Percentiles rank a stretch among this genome's conserved stretches.
Conservation (phyloP, 192 early-diverging fungal genomes). For the Entomortierella parvispora region DNA sequence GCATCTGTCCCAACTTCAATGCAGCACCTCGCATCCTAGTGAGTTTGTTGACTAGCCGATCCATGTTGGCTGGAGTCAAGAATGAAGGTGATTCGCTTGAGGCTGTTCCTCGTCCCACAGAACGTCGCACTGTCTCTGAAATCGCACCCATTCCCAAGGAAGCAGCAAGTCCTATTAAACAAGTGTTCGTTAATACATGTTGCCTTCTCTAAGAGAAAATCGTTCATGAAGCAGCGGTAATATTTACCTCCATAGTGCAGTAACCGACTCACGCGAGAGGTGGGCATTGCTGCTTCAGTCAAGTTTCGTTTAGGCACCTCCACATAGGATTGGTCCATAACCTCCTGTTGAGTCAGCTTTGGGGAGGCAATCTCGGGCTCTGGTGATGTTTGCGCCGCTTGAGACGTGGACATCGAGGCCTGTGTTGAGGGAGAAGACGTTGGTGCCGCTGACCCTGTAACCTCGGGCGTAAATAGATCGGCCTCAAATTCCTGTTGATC, state of each 20-base stretch:
- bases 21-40: constrained; percentile 96
- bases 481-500: background rate
- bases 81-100: constrained; percentile 60
- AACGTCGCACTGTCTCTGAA: constrained; percentile 42
- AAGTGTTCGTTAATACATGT: no score
- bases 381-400: background rate
- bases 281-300: constrained; percentile 75
- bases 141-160: constrained; percentile 23
- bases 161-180: constrained; percentile 22
- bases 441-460: background rate
- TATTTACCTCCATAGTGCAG: constrained; percentile 81
- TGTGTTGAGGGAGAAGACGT: background rate
- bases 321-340: no score
- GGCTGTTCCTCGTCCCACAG: constrained; percentile 27
- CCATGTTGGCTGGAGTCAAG: constrained; percentile 82
- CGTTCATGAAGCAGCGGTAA: constrained; percentile 3
- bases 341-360: background rate
- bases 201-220: no score
- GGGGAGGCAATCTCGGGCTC: background rate
- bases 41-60: constrained; percentile 86
- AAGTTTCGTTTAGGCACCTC: constrained; percentile 39
- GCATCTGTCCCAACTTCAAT: constrained; percentile 96
- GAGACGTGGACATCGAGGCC: background rate
- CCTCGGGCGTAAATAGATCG: background rate
- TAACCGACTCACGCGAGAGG: constrained; percentile 77